Conservation (phyloP, 1,139 yeast species). For the Nakaseomyces uthaithaninus region DNA sequence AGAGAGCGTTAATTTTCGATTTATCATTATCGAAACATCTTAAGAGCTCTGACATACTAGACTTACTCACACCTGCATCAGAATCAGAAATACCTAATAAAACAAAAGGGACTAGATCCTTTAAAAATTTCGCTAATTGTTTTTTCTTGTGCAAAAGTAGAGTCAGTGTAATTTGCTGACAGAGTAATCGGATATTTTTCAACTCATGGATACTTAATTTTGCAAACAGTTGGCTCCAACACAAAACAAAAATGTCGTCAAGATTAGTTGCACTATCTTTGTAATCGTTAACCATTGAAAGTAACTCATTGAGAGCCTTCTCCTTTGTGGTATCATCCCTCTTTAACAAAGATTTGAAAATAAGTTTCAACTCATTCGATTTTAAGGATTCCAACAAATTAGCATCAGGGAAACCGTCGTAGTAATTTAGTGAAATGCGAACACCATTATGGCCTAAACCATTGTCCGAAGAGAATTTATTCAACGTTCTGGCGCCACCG, state of each 20-base stretch:
- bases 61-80: slow-evolving; percentile 51
- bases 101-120: slow-evolving; percentile 67
- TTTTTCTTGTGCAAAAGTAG: slow-evolving; percentile 49
- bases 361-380: slow-evolving; percentile 51
- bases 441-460: slow-evolving; percentile 45
- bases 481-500: slow-evolving; percentile 25
- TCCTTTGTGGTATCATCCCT: slow-evolving; percentile 80
- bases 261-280: slow-evolving; percentile 31
- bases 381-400: slow-evolving; percentile 36
- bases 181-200: slow-evolving; percentile 48
- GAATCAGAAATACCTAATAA: slow-evolving; percentile 61
- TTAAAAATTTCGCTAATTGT: slow-evolving; percentile 53
- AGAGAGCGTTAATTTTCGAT: slow-evolving; percentile 51
- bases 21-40: slow-evolving; percentile 49
- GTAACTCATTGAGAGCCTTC: slow-evolving; percentile 59
- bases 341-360: slow-evolving; percentile 68
- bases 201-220: slow-evolving; percentile 68
- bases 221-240: slow-evolving; percentile 80
- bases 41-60: slow-evolving; percentile 43
- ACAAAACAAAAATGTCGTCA: slow-evolving; percentile 46
- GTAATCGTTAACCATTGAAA: slow-evolving; percentile 29
- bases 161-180: slow-evolving; percentile 59
- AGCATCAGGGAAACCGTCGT: slow-evolving; percentile 72
- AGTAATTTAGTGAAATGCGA: slow-evolving; percentile 63
- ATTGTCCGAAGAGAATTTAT: slow-evolving; percentile 21